A percentile compares a stretch with the other conserved stretches of the same genome.
phyloP scores from a whole-genome alignment of 108 stramenopile species.

The Cyclotella atomus region DNA sequence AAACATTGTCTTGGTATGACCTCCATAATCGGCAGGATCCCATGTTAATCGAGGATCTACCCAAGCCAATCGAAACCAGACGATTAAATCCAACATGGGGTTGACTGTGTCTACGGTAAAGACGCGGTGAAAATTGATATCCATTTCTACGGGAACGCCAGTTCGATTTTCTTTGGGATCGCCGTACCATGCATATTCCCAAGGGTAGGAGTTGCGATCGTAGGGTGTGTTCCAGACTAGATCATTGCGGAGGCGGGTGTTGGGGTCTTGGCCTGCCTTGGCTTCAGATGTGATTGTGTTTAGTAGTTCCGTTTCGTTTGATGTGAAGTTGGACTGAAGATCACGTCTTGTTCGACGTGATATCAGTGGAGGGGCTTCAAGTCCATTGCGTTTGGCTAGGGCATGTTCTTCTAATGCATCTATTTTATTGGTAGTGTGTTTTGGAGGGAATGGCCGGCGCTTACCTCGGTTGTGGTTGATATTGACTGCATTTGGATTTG shows the following conservation, averaged over 20 bases:
- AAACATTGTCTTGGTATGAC: conserved; percentile 36
- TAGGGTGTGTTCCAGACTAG: conserved; percentile 20
- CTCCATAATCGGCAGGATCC: conserved; percentile 39
- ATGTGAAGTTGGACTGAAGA: background rate
- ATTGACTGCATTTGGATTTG: background rate
- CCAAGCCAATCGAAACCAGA: conserved; percentile 52
- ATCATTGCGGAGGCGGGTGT: conserved; percentile 14
- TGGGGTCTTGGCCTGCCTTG: conserved; percentile 5
- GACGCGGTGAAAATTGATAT: conserved; percentile 48
- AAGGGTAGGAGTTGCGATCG: conserved; percentile 45
- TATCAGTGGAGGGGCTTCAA: conserved; percentile 3
- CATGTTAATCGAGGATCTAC: conserved; percentile 45
- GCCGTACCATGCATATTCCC: conserved; percentile 43
- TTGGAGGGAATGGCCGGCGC: background rate
- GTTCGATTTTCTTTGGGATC: conserved; percentile 1
- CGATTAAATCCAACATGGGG: conserved; percentile 47
- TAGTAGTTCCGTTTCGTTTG: background rate
- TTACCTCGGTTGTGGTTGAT: background rate
- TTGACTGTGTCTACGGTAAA: conserved; percentile 33
- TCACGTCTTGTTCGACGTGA: background rate
- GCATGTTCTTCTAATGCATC: background rate
- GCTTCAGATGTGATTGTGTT: conserved; percentile 15
- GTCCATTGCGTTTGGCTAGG: conserved; percentile 5
- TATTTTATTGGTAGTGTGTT: background rate
- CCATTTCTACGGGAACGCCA: conserved; percentile 45